phyloP scores from a whole-genome alignment of 768 basidiomycete species.

The Boletus sp. region DNA sequence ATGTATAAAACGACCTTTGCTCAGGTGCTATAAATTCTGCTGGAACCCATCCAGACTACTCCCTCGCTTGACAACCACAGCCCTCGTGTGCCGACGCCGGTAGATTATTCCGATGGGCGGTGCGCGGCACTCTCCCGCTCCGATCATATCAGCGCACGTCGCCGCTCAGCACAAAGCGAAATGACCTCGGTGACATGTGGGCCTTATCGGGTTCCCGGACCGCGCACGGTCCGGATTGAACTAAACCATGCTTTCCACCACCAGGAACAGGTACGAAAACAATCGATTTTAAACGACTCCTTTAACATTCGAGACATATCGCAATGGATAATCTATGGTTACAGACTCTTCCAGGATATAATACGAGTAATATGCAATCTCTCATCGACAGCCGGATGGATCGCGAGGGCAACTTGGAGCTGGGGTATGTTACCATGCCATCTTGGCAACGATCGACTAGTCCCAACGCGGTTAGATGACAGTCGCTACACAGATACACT shows the following conservation, averaged over 20 bases:
- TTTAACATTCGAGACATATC: neutral
- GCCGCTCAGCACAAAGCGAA: neutral
- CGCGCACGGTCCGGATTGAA: too few species aligned
- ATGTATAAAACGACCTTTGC: neutral
- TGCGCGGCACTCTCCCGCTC: neutral
- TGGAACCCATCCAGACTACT: too few species aligned
- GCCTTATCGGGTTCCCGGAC: neutral
- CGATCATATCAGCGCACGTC: too few species aligned
- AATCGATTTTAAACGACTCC: too few species aligned
- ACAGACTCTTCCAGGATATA: neutral
- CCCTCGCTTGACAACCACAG: neutral
- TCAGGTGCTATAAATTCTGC: neutral
- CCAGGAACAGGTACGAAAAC: neutral
- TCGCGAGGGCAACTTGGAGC: neutral
- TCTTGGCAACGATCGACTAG: conserved; percentile 37
- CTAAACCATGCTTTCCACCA: too few species aligned
- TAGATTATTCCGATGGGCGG: neutral
- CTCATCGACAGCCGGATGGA: neutral
- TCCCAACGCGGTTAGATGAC: conserved; percentile 6
- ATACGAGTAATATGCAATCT: neutral
- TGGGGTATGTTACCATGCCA: conserved; percentile 33
- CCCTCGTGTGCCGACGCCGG: too few species aligned
- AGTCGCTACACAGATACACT: neutral
- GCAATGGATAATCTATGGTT: neutral
- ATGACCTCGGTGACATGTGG: neutral